phyloP scores from a whole-genome alignment of 352 stramenopile species.

The Phytopythium aichiense region DNA sequence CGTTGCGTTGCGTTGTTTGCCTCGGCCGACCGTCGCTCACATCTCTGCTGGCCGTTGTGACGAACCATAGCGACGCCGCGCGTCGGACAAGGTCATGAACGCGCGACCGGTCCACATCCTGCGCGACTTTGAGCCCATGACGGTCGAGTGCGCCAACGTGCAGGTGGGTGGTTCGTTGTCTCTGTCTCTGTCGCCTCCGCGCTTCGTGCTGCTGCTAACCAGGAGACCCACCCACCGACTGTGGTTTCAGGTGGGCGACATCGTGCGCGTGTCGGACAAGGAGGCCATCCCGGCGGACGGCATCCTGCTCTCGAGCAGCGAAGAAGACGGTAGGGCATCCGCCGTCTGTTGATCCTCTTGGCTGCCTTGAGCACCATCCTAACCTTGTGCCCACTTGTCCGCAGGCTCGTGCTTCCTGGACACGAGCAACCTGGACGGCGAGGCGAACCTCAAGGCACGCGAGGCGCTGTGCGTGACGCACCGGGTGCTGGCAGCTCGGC shows the following conservation, averaged over 20 bases:
- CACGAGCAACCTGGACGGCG: slow-evolving; percentile 78
- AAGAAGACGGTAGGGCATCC: slow-evolving; percentile 53
- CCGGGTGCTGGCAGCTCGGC: slow-evolving; percentile 8
- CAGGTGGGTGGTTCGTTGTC: slow-evolving; percentile 25
- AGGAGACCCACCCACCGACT: not conserved
- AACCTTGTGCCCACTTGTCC: not conserved
- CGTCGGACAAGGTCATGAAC: slow-evolving; percentile 61
- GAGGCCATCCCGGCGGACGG: slow-evolving; percentile 91
- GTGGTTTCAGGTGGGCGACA: slow-evolving; percentile 59
- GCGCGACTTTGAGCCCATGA: slow-evolving; percentile 55
- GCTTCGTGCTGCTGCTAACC: not conserved
- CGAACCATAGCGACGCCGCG: slow-evolving; percentile 33
- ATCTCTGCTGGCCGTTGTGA: not conserved
- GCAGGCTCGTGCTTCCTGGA: slow-evolving; percentile 76
- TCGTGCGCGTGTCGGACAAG: slow-evolving; percentile 81
- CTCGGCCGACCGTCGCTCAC: not conserved
- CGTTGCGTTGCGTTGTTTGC: not conserved
- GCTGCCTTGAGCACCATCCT: not conserved
- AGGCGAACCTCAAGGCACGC: slow-evolving; percentile 74
- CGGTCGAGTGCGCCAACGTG: slow-evolving; percentile 70
- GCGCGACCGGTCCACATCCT: slow-evolving; percentile 46
- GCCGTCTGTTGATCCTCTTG: not conserved
- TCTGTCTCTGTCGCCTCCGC: not conserved
- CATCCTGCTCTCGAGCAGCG: slow-evolving; percentile 82
- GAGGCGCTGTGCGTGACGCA: slow-evolving; percentile 38